Evolutionary conservation across 192 early-diverging fungal genomes (phyloP), one percentile per base, ranked within the genome.

Genomic region (Coemansia sp.): DNA sequence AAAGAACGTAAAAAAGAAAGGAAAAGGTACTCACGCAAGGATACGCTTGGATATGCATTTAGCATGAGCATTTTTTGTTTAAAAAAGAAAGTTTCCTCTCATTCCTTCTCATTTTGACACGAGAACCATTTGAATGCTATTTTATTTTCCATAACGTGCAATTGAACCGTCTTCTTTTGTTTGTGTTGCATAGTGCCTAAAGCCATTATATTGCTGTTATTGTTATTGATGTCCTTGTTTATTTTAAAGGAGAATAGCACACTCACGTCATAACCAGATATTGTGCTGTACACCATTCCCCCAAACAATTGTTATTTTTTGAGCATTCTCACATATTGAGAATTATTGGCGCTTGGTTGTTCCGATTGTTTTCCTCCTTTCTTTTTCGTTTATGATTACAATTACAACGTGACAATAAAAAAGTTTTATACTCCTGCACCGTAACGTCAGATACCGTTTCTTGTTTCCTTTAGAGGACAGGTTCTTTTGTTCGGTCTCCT

Each of bases 391-490:
- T n/a, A n/a, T n/a, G n/a, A n/a, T n/a, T n/a, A n/a, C n/a, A n/a
- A n/a, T n/a, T n/a, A n/a, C n/a, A n/a, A n/a, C n/a, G n/a, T n/a
- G 46, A 48, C 18, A 48, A 48, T 11, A 42, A 42, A 6, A 48
- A 5, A 16, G 46, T 48, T n/a, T 22, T 10, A 52, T 26, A 22
- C 18, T 19, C 9, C 10, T 52, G 49, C 18, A 22, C 8, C 49
- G 26, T 52, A 52, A 52, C 49, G 49, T 52, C 49, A 52, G 49
- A 22, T 5, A 52, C 49, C 46, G n/a, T 52, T 52, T 12, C 18
- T 42, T 42, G 41, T 42, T 42, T 8, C 41, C 41, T 42, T 42
- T 52, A 22, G 10, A 19, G 26, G 26, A 2, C 49, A 22, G 19
- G 18, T 48, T 48, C 18, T 52, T 52, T 21, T 26, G 19, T n/a